Base-by-base conservation (phyloP, 129 eudicot genomes). In the Centaurea solstitialis region DNA sequence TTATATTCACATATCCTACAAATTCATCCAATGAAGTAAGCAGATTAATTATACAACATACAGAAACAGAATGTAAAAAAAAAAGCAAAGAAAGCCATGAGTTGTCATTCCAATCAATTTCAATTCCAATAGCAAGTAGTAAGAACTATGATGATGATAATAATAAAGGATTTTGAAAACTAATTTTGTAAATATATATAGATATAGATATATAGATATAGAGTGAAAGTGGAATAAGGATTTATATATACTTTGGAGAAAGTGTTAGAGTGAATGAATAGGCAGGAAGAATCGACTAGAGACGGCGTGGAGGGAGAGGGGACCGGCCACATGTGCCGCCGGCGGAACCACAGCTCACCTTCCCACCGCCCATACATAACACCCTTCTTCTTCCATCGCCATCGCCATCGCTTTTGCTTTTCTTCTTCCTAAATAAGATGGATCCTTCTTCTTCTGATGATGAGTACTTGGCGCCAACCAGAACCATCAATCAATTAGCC, bases 301-400 rank as follows among this genome's bases (percentile, higher is more conserved):
- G 85, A 74, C 80, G 91, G 70, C 86, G 87, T 83, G 87, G 87
- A 47, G 76, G 90, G 72, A 85, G 85, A 77, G 33, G 87, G 87
- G 89, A 88, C 89, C 85, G 89, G 81, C 92, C 86, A 89, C 92
- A 89, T 89, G 90, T 86, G 92, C 90, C 88, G 85, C 78, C 85
- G 85, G 85, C 83, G 82, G 70, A 75, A 77, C 82, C 83, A 72
- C 87, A 78, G 73, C 72, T 86, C 87, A 83, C 85, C 87, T 85
- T 82, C 87, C 85, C 72, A 80, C 88, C 85, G 84, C 81, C 87
- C 87, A 77, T 69, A 75, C 81, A 84, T 40, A 73, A 77, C 61
- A 85, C 57, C 79, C 41, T 10, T 61, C 82, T 10, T 61, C 82
- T 20, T 77, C 85, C 90, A 72, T 80, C 85, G 30, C 1, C n/a